Conservation (phyloP, 768 basidiomycete species). For the Trametes punicea region DNA sequence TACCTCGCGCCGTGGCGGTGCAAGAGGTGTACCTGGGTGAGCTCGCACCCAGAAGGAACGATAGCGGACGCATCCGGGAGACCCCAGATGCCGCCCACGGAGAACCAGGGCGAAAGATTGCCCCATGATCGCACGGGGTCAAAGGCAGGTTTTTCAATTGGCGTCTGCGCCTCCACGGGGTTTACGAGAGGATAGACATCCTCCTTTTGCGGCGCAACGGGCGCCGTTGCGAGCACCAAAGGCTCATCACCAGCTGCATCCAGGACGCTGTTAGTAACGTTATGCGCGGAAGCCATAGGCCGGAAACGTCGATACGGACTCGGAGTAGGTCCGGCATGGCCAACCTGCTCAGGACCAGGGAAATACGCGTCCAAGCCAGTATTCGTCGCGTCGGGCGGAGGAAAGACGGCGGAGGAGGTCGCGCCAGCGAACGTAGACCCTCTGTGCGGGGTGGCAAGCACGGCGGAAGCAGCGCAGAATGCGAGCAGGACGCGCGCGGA, state of each 20-base stretch:
- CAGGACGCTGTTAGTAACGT: background rate
- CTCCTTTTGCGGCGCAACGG: conserved; percentile 35
- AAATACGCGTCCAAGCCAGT: conserved; percentile 37
- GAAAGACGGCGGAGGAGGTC: conserved; percentile 40
- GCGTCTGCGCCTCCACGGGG: conserved; percentile 30
- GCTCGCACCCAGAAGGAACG: conserved; percentile 44
- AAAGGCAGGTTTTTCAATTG: conserved; percentile 37
- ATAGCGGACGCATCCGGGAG: conserved; percentile 43
- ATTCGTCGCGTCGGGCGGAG: conserved; percentile 37
- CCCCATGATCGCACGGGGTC: conserved; percentile 46
- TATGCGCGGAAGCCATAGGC: background rate
- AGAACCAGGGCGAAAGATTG: conserved; percentile 50
- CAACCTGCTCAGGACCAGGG: conserved; percentile 40
- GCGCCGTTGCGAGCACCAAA: conserved; percentile 32
- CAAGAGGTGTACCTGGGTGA: conserved; percentile 43
- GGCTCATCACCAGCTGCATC: conserved; percentile 29
- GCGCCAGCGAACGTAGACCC: conserved; percentile 44
- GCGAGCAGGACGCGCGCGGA: conserved; percentile 5
- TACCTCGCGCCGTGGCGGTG: conserved; percentile 45
- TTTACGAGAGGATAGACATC: conserved; percentile 41
- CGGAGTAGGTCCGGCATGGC: conserved; percentile 47
- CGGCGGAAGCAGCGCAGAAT: background rate
- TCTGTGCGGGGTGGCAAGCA: background rate
- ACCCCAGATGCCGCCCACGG: conserved; percentile 44
- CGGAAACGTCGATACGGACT: conserved; percentile 38